Evolutionary conservation across 371 early-diverging fungal genomes (phyloP), one percentile per base, ranked within the genome.

Genomic region (Circinella minor): DNA sequence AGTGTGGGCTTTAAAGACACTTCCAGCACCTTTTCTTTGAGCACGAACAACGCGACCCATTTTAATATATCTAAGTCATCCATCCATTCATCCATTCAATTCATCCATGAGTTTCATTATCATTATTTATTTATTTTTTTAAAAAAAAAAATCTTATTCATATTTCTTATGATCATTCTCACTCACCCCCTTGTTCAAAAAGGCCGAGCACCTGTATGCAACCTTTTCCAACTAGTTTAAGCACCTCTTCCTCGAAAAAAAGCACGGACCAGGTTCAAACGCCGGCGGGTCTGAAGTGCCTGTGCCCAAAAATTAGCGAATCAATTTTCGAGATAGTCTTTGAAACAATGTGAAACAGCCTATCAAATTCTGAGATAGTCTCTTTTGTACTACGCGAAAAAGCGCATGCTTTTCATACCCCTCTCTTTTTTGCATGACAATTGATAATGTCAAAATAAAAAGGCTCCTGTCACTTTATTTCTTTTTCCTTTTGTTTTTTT

Each of bases 11-110:
- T 93, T 96, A 95, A 98, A 99, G 86, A 98, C 96, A 78, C 96
- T 95, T 84, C 98, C 98, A 77, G 95, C 93, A 95, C 98, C 98
- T 89, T 99, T 99, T 87, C 99, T 91, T 83, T 96, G 97, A 77
- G 93, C 89, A 87, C 91, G 89, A 87, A 91, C 89, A 69, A 91
- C 91, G 82, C 91, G 91, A 88, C 91, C 91, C 91, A 91, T 91
- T 77, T 55, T 36, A 17, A 37, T 37, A 51, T 61, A 37, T 38
- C 55, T 63, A 55, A 48, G 63, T 65, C 61, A 63, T 67, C 62
- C 62, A 72, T 69, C 66, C 74, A 73, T 74, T 67, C 72, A 75
- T 69, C 73, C 55, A 37, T 36, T 38, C 65, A n/a, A 27, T 57
- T 57, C 11, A 9, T 51, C 7, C 20, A 20, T 63, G 63, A 63